Evolutionary conservation across 2,329 filamentous ascomycete species (phyloP).

Genomic region (Dactylella cylindrospora): DNA sequence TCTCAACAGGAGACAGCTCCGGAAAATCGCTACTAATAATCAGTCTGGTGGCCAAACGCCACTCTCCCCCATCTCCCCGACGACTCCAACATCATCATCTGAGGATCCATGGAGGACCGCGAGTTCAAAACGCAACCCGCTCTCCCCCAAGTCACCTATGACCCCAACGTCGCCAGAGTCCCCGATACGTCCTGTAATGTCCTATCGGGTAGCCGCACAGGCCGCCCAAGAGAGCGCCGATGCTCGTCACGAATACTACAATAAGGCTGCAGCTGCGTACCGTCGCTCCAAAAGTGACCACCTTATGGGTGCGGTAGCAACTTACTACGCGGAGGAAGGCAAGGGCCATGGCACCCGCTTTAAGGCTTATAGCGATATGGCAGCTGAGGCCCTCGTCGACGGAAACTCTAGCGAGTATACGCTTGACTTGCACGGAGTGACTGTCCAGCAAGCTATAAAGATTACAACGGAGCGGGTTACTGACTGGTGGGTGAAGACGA

Average conservation of each 20-base stretch:
- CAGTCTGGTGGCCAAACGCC: no score
- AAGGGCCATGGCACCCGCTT: slow-evolving; percentile 36
- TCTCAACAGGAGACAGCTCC: slow-evolving; percentile 38
- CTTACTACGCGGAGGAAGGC: slow-evolving; percentile 47
- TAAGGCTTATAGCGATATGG: slow-evolving; percentile 42
- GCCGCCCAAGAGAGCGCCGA: slow-evolving; percentile 23
- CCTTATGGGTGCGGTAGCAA: slow-evolving; percentile 47
- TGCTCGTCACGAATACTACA: slow-evolving; percentile 46
- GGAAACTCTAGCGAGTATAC: slow-evolving; percentile 43
- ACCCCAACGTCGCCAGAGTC: slow-evolving; percentile 38
- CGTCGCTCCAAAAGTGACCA: slow-evolving; percentile 46
- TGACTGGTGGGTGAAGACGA: slow-evolving; percentile 46
- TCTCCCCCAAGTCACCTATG: neutral
- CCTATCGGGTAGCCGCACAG: slow-evolving; percentile 14
- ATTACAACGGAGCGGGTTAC: slow-evolving; percentile 47
- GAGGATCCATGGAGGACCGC: slow-evolving; percentile 11
- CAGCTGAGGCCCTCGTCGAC: slow-evolving; percentile 44
- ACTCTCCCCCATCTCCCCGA: neutral
- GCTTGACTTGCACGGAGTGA: slow-evolving; percentile 47
- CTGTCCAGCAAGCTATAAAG: slow-evolving; percentile 46
- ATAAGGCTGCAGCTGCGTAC: slow-evolving; percentile 47
- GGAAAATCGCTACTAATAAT: slow-evolving; percentile 18
- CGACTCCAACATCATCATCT: slow-evolving; percentile 7
- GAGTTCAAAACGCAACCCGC: slow-evolving; percentile 6
- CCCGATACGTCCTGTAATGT: slow-evolving; percentile 18